A percentile compares a stretch with the other conserved stretches of the same genome.
Evolutionary conservation across 2,329 filamentous ascomycete genomes (phyloP).

Genomic region (Tolypocladium tropicale): DNA sequence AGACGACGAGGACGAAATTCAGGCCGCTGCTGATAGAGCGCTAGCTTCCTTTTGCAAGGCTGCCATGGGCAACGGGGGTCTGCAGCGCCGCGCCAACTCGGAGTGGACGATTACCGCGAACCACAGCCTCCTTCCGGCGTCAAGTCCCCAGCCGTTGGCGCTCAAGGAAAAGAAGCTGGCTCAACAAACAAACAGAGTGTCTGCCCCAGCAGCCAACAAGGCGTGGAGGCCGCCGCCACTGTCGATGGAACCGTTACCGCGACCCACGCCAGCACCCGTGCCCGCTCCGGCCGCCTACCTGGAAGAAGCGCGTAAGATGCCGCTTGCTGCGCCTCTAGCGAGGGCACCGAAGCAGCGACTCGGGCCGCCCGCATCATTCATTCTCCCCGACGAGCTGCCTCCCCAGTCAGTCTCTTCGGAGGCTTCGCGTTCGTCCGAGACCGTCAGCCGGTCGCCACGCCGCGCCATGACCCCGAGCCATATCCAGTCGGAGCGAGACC

Average conservation of each 20-base stretch:
- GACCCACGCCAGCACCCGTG: background rate
- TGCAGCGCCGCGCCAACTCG: conserved; percentile 6
- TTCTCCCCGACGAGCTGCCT: conserved; percentile 1
- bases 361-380: conserved; percentile 10
- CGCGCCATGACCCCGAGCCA: conserved; percentile 4
- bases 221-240: background rate
- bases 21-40: conserved; percentile 9
- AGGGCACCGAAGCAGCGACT: conserved; percentile 7
- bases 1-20: conserved; percentile 6
- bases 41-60: conserved; percentile 8
- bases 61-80: conserved; percentile 7
- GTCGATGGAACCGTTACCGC: background rate
- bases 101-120: conserved; percentile 4
- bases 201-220: background rate
- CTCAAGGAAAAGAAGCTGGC: conserved; percentile 9
- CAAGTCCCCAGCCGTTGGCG: conserved; percentile 27
- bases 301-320: conserved; percentile 9
- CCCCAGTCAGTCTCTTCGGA: background rate
- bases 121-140: conserved; percentile 21
- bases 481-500: conserved; percentile 18
- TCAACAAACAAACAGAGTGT: background rate
- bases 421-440: background rate
- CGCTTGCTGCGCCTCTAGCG: conserved; percentile 4
- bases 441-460: conserved; percentile 2
- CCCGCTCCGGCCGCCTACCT: conserved; percentile 10